Evolutionary conservation across 805 yeast genomes (phyloP).

Genomic region (Ascoidea asiatica): DNA sequence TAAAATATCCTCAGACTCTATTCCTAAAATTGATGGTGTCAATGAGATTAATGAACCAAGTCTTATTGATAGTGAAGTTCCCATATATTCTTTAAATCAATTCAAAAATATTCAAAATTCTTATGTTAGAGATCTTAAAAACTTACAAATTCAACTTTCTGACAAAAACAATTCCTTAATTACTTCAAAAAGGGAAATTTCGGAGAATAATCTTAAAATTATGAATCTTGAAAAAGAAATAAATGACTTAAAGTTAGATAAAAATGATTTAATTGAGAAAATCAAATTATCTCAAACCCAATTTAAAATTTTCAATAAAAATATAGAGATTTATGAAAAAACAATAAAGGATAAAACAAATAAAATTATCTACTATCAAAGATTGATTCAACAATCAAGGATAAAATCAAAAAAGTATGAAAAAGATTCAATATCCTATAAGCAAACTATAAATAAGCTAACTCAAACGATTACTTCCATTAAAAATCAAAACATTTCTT

Average conservation of each 20-base stretch:
- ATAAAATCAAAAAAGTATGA: slow-evolving; percentile 11
- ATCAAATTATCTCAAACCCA: slow-evolving; percentile 13
- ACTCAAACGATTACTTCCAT: neutral
- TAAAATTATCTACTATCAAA: slow-evolving; percentile 8
- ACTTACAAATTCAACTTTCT: slow-evolving; percentile 12
- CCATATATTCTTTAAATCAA: slow-evolving; percentile 16
- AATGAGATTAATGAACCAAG: slow-evolving; percentile 4
- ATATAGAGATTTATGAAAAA: slow-evolving; percentile 8
- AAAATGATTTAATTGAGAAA: slow-evolving; percentile 11
- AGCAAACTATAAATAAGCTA: slow-evolving; percentile 2
- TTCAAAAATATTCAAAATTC: slow-evolving; percentile 16
- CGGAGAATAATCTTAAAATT: slow-evolving; percentile 9
- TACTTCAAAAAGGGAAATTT: slow-evolving; percentile 11
- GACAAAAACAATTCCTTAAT: slow-evolving; percentile 9
- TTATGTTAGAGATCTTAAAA: slow-evolving; percentile 13
- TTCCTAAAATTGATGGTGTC: too few relatives aligned
- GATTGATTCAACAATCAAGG: slow-evolving; percentile 12
- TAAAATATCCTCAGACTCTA: too few relatives aligned
- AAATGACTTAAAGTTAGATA: slow-evolving; percentile 10
- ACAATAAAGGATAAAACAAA: slow-evolving; percentile 9
- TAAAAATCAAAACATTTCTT: neutral
- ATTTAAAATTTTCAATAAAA: slow-evolving; percentile 10
- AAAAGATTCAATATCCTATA: slow-evolving; percentile 1
- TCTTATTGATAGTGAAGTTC: slow-evolving; percentile 14
- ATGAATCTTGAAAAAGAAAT: slow-evolving; percentile 12